A percentile compares a stretch with the other conserved stretches of the same genome.
phyloP scores from a whole-genome alignment of 2,329 filamentous ascomycete genomes.

The Venturia pyrina region DNA sequence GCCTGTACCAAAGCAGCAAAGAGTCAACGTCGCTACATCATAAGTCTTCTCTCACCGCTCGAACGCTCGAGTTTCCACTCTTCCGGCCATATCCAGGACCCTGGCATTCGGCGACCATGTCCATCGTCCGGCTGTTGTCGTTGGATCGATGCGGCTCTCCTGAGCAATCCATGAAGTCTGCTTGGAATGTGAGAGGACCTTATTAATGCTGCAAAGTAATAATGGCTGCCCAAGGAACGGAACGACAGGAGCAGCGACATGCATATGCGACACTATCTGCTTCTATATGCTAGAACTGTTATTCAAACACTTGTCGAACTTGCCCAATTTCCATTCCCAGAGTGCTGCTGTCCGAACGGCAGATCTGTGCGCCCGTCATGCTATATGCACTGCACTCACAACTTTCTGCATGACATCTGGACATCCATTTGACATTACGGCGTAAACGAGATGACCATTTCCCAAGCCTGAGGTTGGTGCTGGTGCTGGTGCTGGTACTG shows the following conservation, averaged over 20 bases:
- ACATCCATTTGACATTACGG: background rate
- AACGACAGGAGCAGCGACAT: background rate
- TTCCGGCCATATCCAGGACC: background rate
- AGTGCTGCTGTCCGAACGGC: constrained; percentile 2
- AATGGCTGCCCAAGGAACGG: background rate
- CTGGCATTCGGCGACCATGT: background rate
- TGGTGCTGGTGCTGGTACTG: too few species aligned
- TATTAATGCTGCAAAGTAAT: background rate
- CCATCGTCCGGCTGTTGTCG: background rate
- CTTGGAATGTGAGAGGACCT: background rate
- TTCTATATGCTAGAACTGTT: constrained; percentile 3
- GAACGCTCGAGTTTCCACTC: background rate
- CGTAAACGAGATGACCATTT: background rate
- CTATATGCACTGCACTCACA: background rate
- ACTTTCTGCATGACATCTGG: constrained; percentile 6
- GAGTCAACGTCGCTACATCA: background rate
- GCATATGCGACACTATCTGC: constrained; percentile 1
- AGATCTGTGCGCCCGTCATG: constrained; percentile 11
- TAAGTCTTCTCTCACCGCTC: background rate
- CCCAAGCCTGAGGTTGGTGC: background rate
- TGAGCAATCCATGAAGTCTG: background rate
- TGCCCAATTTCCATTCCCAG: background rate
- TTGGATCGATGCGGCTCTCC: background rate
- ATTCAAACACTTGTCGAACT: constrained; percentile 1
- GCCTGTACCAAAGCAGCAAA: background rate